Conservation (phyloP, 176 grass and related monocot genomes). For the Raddia distichophylla region DNA sequence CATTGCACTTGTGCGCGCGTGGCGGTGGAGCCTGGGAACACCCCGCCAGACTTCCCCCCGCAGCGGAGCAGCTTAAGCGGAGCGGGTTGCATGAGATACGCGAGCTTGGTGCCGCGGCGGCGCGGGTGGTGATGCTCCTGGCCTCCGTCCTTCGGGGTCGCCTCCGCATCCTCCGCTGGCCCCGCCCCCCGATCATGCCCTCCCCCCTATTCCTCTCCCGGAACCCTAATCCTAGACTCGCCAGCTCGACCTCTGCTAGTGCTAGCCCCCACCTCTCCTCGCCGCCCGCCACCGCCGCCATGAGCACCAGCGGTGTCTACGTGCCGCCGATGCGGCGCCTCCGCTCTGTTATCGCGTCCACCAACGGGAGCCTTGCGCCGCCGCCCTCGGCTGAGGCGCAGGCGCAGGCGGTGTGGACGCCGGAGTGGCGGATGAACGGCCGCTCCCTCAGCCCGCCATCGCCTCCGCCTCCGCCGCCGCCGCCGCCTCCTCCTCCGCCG, state of each 20-base stretch:
- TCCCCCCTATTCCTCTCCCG: slow-evolving; percentile 47
- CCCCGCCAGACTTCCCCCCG: neutral
- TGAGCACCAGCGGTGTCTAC: slow-evolving; percentile 63
- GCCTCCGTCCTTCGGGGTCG: slow-evolving; percentile 62
- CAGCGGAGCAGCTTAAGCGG: slow-evolving; percentile 14
- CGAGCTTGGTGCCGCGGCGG: slow-evolving; percentile 41
- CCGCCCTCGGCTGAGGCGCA: slow-evolving; percentile 38
- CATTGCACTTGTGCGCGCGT: too few relatives aligned
- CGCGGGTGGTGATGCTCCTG: slow-evolving; percentile 57
- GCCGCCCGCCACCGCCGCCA: slow-evolving; percentile 28
- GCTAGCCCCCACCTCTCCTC: neutral
- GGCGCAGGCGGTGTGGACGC: slow-evolving; percentile 30
- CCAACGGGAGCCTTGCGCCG: slow-evolving; percentile 63
- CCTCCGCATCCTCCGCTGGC: slow-evolving; percentile 45
- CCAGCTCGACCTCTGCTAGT: neutral
- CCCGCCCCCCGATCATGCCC: slow-evolving; percentile 58
- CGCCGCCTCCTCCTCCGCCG: neutral
- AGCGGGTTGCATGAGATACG: slow-evolving; percentile 49
- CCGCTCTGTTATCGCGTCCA: slow-evolving; percentile 80
- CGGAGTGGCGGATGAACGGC: slow-evolving; percentile 53
- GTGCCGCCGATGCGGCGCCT: slow-evolving; percentile 89
- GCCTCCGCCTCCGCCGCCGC: slow-evolving; percentile 26
- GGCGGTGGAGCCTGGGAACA: neutral
- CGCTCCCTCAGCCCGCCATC: slow-evolving; percentile 44
- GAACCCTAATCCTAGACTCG: slow-evolving; percentile 54